These are phyloP conservation scores for Flammula alnicola DNA, from an alignment of 1,284 basidiomycete species.

Conservation along the genomic window DNA sequence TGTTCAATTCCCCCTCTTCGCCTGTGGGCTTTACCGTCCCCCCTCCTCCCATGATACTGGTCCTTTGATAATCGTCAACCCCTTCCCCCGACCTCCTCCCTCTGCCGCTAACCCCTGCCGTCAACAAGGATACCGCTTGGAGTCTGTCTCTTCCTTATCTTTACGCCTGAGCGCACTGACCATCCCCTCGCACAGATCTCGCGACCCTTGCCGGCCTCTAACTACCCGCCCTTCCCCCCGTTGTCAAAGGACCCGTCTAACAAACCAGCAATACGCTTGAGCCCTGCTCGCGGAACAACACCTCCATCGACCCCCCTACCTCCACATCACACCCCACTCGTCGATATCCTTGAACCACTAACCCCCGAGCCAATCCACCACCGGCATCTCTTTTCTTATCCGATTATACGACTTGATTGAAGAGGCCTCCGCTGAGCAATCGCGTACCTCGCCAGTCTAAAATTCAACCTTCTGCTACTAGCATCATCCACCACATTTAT, in stretches of 20 bases:
- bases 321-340: slow-evolving; percentile 27
- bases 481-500: too few species aligned
- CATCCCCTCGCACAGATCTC: slow-evolving; percentile 65
- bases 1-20: too few species aligned
- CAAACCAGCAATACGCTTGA: slow-evolving; percentile 67
- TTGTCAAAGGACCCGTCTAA: slow-evolving; percentile 32
- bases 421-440: slow-evolving; percentile 62
- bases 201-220: slow-evolving; percentile 93
- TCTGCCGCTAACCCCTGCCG: slow-evolving; percentile 61
- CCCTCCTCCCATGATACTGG: slow-evolving; percentile 17
- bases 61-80: slow-evolving; percentile 26
- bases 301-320: slow-evolving; percentile 16
- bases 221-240: slow-evolving; percentile 43
- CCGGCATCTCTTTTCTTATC: too few species aligned
- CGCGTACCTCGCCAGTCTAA: slow-evolving; percentile 47
- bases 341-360: too few species aligned
- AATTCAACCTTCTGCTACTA: background rate
- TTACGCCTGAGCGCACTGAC: slow-evolving; percentile 1
- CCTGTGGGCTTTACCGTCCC: too few species aligned
- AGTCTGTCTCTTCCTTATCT: slow-evolving; percentile 39
- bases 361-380: too few species aligned
- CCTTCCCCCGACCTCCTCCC: slow-evolving; percentile 36
- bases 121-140: slow-evolving; percentile 82
- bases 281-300: slow-evolving; percentile 74
- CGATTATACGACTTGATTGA: too few species aligned